Evolutionary conservation across 1,284 basidiomycete species (phyloP), one percentile per base, ranked within the genome.

Genomic region (Apiotrichum domesticum): DNA sequence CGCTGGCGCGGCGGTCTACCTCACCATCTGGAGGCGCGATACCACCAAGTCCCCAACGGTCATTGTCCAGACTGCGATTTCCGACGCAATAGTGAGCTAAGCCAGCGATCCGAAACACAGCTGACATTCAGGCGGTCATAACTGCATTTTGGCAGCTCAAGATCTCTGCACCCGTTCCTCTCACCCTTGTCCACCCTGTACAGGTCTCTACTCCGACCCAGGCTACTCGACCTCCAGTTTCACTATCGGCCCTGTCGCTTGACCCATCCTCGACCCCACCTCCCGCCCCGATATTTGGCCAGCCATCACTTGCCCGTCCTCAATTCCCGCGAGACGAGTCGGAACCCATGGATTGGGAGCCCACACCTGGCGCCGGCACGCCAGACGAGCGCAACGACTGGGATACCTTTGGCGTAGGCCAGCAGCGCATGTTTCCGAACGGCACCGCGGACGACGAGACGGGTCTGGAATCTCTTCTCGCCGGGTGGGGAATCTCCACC

Each of bases 281-380:
- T 15, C 47, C 42, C 11, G 32, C 49, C 13, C 66, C 68, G 1
- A 58, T 72, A 14, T 73, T 73, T 44, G 72, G 73, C 14, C 66
- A 68, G 45, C 46, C 62, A 1, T 70, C 71, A 0, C 40, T 56
- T 2, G 48, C 35, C 32, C 41, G 44, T 6, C 33, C 44, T 7
- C 42, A 5, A 5, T 7, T 40, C 4, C 54, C 54, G 10, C 54
- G 49, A 32, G 46, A 49, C 8, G 40, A 50, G n/a, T 44, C 49
- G 13, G 67, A 69, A 21, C 54, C 64, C 5, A 75, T 75, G 73
- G 73, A 75, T 43, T 75, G 73, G 73, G 73, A 75, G 55, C 69
- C 72, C 6, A 54, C 46, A 10, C 58, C 59, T n/a, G 34, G 35
- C 44, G n/a, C 37, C n/a, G 10, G 3, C 33, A 15, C 40, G 13